A percentile compares a stretch with the other conserved stretches of the same genome.
Evolutionary conservation across 2,329 filamentous ascomycete genomes (phyloP).

Genomic region (Emydomyces testavorans): DNA sequence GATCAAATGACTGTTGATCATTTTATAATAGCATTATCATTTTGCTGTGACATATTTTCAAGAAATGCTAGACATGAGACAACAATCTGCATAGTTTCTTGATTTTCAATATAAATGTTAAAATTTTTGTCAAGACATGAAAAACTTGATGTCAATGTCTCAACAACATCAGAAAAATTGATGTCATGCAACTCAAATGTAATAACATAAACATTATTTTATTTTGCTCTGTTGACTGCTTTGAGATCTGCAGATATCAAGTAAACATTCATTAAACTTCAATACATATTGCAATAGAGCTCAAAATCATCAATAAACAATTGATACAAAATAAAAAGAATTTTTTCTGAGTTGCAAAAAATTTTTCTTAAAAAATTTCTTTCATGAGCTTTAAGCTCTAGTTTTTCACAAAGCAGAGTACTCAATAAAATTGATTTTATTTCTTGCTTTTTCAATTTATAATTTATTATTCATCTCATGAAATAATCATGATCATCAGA

Average conservation of each 20-base stretch:
- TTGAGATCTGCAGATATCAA: not conserved
- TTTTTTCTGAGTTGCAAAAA: not conserved
- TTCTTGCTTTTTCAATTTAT: no score
- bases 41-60: no score
- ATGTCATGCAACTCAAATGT: not conserved
- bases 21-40: no score
- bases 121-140: not conserved
- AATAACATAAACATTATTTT: not conserved
- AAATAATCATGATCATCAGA: no score
- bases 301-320: constrained; percentile 5
- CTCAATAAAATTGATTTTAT: no score
- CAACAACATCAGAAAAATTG: not conserved
- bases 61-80: no score
- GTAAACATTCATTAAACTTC: not conserved
- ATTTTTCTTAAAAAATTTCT: not conserved
- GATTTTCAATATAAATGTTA: no score
- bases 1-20: no score
- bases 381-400: not conserved
- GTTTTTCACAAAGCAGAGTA: no score
- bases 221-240: not conserved
- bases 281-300: not conserved
- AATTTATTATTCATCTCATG: no score
- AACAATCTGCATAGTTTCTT: no score
- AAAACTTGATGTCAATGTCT: not conserved
- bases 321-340: not conserved